Base-by-base conservation (phyloP, 2,329 filamentous ascomycete species). In the Madurella mycetomatis region DNA sequence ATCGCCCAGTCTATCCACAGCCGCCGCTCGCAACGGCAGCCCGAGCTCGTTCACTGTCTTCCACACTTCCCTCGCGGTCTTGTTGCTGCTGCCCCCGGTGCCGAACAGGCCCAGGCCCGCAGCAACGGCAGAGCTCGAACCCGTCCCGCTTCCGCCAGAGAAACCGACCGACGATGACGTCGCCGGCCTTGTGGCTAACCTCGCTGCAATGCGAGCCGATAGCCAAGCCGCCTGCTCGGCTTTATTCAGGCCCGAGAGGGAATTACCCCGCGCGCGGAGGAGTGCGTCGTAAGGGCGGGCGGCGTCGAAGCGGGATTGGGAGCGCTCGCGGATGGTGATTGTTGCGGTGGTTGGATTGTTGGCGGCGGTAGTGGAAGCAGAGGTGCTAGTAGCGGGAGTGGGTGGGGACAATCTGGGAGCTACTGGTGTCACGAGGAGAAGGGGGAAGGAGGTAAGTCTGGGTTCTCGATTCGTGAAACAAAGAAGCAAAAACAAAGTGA, bases 41-140 rank as follows among this genome's bases (percentile, higher is more conserved):
- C 69, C 73, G 46, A 77, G 73, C 60, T 83, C 81, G 65, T 74
- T 75, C 58, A 81, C 72, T 45, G 73, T 70, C 67, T 80, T 80
- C 81, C 81, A 84, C 64, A 80, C 76, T 62, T 83, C 80, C 63
- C 77, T 76, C 64, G 81, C 76, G 25, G 76, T 68, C 66, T 81
- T 81, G 66, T 73, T 70, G 1, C 25, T 25, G 25, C 7, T 25
- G 25, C 4, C 4, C 66, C 65, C 32, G 5, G 66, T 64, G 12
- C 4, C 55, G 37, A 68, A 57, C 57, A 68, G 70, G 34, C 72
- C 65, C 42, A 37, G 34, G 13, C 34, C 34, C 34, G 11, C 9
- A 11, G 11, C 34, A 37, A 4, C 9, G 4, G 11, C 34, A 37
- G 34, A 15, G 4, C 4, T 9, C 13, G 44, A 25, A 0, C 53